phyloP scores from a whole-genome alignment of 768 basidiomycete species.

The Pisolithus marmoratus region DNA sequence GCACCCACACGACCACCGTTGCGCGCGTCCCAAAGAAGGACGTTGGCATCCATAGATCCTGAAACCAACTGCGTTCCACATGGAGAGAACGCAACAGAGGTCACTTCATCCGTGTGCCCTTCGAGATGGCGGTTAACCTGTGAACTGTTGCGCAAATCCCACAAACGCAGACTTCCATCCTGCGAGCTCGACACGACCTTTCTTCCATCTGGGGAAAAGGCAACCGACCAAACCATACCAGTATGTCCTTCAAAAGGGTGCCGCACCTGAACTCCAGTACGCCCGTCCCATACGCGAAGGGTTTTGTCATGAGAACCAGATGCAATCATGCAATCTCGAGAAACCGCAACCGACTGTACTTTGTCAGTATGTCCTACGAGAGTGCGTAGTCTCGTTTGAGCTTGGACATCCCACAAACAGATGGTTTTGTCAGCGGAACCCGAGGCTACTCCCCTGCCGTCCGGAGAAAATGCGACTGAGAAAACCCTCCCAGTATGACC shows the following conservation, averaged over 20 bases:
- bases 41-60: background rate
- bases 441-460: background rate
- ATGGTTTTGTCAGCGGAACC: background rate
- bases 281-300: background rate
- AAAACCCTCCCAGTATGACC: background rate
- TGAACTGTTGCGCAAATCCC: background rate
- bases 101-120: background rate
- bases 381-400: background rate
- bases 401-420: background rate
- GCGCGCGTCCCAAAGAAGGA: background rate
- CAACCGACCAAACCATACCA: background rate
- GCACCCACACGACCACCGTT: too few species aligned
- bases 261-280: background rate
- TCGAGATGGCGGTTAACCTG: background rate
- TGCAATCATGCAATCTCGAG: constrained; percentile 13
- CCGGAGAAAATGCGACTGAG: background rate
- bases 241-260: background rate
- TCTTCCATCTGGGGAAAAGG: background rate
- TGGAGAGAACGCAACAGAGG: background rate
- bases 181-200: background rate
- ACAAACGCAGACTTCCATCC: background rate
- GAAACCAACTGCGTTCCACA: background rate
- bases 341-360: background rate
- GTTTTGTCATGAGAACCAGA: constrained; percentile 18
- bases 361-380: background rate